These are phyloP conservation scores for Auricularia sp. DNA, from an alignment of 768 basidiomycete genomes.

Conservation along the genomic window DNA sequence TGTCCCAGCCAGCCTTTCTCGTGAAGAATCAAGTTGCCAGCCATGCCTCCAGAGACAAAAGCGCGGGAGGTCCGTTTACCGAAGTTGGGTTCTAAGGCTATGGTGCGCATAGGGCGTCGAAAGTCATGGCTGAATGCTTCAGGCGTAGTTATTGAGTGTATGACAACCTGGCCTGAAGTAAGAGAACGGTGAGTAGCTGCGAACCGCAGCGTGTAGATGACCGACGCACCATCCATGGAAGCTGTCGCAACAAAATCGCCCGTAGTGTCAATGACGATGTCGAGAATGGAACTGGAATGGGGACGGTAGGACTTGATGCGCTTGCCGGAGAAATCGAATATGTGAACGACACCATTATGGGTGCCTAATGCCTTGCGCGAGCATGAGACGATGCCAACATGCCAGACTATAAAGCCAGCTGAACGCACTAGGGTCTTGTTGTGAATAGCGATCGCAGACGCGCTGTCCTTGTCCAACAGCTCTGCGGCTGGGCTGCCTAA, in stretches of 20 bases:
- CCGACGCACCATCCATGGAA: slow-evolving; percentile 75
- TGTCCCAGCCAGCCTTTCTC: slow-evolving; percentile 97
- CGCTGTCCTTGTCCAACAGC: slow-evolving; percentile 80
- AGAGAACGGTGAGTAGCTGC: neutral
- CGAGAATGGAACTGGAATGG: slow-evolving; percentile 78
- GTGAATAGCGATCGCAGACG: slow-evolving; percentile 69
- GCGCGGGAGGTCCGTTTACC: slow-evolving; percentile 64
- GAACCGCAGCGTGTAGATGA: neutral
- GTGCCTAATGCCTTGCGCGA: slow-evolving; percentile 72
- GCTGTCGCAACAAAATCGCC: slow-evolving; percentile 88
- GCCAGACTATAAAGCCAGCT: neutral
- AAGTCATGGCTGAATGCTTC: slow-evolving; percentile 84
- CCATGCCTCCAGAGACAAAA: slow-evolving; percentile 87
- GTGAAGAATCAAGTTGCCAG: slow-evolving; percentile 73
- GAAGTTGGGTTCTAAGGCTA: slow-evolving; percentile 87
- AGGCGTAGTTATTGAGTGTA: slow-evolving; percentile 67
- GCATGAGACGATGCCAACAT: neutral
- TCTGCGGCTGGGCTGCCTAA: slow-evolving; percentile 63
- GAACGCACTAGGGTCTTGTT: slow-evolving; percentile 57
- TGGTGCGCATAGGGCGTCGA: slow-evolving; percentile 82
- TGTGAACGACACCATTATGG: slow-evolving; percentile 84
- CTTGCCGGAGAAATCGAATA: slow-evolving; percentile 67
- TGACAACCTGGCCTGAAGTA: slow-evolving; percentile 76
- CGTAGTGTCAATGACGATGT: slow-evolving; percentile 73
- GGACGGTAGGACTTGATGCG: slow-evolving; percentile 85